Evolutionary conservation across 2,329 filamentous ascomycete species (phyloP), one percentile per base, ranked within the genome.

Genomic region (Trichoderma oligosporum): DNA sequence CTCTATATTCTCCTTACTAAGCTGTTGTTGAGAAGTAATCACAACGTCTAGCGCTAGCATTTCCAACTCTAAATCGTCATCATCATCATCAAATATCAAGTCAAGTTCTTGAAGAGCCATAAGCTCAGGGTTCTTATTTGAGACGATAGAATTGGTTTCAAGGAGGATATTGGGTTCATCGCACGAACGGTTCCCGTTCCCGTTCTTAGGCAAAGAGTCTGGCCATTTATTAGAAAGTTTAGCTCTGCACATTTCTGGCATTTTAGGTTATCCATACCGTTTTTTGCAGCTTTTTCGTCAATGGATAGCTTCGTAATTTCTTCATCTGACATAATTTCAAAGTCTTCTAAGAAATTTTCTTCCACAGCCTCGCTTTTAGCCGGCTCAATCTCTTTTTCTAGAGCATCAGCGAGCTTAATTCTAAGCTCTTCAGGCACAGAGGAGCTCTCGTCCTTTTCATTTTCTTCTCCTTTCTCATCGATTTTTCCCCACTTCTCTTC

Each of bases 21-120:
- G 44, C 27, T 27, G 20, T 11, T 39, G 51, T 22, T 57, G 47
- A 14, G 45, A n/a, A 16, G 11, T 24, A 27, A 59, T 54, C 7
- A 35, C 45, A 8, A 60, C 63, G 42, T 67, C 63, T 2, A 66
- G 56, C 8, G 63, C 61, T 22, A 67, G 52, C 25, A 69, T 54
- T 16, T 67, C 66, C 18, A 66, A 31, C 6, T 64, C 66, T 20
- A 68, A 25, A 9, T 67, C 63, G 8, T 67, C 63, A 64, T 67
- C 68, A 2, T 67, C 64, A 2, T 67, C 65, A 4, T 65, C 61
- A 24, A 59, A 49, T 33, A 62, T 58, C 39, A 63, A 29, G 16
- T 63, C 60, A 46, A 61, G 31, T 18, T 65, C 62, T 16, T 14
- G 22, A 8, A 12, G 36, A n/a, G 20, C 27, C 14, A 20, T 41